Conservation (phyloP, 2,329 filamentous ascomycete genomes). For the Cytospora piceicola region DNA sequence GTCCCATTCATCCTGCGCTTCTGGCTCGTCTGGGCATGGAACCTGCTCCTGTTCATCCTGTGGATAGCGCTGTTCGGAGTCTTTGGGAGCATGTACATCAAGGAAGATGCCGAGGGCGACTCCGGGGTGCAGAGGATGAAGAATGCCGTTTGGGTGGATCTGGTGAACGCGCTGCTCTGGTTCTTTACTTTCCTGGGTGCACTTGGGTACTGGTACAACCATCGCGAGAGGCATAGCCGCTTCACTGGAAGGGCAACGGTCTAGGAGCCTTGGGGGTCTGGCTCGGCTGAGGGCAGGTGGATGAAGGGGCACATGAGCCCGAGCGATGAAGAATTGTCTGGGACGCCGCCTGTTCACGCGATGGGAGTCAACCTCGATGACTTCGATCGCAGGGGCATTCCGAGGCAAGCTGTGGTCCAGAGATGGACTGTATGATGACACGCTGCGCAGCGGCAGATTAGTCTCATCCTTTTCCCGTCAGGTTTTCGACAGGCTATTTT, state of each 20-base stretch:
- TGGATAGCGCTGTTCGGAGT: slow-evolving; percentile 84
- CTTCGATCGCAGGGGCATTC: neutral
- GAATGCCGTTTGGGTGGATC: slow-evolving; percentile 81
- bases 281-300: slow-evolving; percentile 40
- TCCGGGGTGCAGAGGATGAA: slow-evolving; percentile 75
- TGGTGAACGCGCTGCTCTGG: slow-evolving; percentile 78
- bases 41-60: slow-evolving; percentile 72
- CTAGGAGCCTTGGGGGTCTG: slow-evolving; percentile 37
- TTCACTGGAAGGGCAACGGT: slow-evolving; percentile 65
- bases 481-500: neutral
- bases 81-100: slow-evolving; percentile 80
- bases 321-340: neutral
- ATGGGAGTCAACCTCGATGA: too few species aligned
- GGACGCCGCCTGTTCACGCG: neutral
- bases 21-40: slow-evolving; percentile 66
- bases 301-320: neutral
- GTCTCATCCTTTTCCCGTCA: neutral
- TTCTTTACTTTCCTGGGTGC: slow-evolving; percentile 62
- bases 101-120: slow-evolving; percentile 67
- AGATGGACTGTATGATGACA: neutral
- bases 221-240: slow-evolving; percentile 54
- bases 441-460: neutral
- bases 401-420: neutral
- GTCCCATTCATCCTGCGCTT: slow-evolving; percentile 63
- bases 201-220: slow-evolving; percentile 61